Evolutionary conservation across 768 basidiomycete species (phyloP).

Genomic region (Lanmaoa pseudosensibilis): DNA sequence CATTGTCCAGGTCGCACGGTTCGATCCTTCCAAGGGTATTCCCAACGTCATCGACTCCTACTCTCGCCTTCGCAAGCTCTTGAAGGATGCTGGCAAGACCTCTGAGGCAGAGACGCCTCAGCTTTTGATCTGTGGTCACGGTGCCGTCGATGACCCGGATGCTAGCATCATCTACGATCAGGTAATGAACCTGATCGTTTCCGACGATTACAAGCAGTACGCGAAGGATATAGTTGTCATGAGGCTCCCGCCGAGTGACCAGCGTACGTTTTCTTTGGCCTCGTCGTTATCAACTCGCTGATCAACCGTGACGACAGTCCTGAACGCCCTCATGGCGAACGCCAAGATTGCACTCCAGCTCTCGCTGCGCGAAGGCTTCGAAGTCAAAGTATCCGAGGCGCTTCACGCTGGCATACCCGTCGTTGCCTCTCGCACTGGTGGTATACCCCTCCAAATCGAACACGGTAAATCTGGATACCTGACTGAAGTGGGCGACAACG

Average conservation of each 20-base stretch:
- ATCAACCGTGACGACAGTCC: conserved; percentile 43
- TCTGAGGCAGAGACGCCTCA: conserved; percentile 63
- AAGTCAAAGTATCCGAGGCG: conserved; percentile 97
- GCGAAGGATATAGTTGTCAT: conserved; percentile 72
- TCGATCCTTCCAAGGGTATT: conserved; percentile 87
- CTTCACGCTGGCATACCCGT: conserved; percentile 87
- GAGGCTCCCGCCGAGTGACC: conserved; percentile 79
- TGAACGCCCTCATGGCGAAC: conserved; percentile 88
- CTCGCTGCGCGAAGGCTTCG: conserved; percentile 93
- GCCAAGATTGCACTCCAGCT: conserved; percentile 89
- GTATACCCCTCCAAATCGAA: conserved; percentile 90
- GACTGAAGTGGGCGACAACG: conserved; percentile 74
- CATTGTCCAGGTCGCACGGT: conserved; percentile 89
- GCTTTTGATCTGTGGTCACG: conserved; percentile 84
- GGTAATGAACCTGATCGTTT: conserved; percentile 58
- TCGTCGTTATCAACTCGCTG: neutral
- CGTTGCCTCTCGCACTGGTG: conserved; percentile 82
- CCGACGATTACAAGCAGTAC: conserved; percentile 52
- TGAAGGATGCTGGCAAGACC: conserved; percentile 45
- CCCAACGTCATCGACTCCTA: conserved; percentile 87
- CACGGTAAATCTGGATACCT: conserved; percentile 88
- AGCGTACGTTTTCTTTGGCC: conserved; percentile 49
- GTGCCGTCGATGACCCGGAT: conserved; percentile 93
- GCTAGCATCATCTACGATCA: conserved; percentile 90
- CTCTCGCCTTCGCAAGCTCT: conserved; percentile 71